Conservation (phyloP, 164 flowering plant species). For the Sedum album region DNA sequence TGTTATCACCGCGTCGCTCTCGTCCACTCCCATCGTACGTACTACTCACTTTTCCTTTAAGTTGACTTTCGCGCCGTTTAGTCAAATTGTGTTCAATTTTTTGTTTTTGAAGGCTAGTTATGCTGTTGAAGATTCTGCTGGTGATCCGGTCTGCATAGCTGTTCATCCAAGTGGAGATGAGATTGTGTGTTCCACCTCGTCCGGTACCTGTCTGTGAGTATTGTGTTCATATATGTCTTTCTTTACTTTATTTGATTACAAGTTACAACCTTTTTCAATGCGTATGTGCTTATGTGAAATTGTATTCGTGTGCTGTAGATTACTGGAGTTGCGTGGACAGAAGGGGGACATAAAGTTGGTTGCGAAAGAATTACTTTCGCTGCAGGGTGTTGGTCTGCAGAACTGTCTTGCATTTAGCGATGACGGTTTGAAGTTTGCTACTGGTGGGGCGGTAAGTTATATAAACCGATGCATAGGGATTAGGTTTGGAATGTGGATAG, state of each 20-base stretch:
- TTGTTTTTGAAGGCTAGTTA: constrained; percentile 33
- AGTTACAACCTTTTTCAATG: neutral
- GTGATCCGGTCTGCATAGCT: constrained; percentile 50
- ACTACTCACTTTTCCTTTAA: neutral
- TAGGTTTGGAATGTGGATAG: neutral
- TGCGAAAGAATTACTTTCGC: constrained; percentile 43
- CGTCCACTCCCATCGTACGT: constrained; percentile 63
- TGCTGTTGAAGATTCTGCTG: constrained; percentile 41
- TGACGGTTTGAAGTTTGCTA: constrained; percentile 84
- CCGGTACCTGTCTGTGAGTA: constrained; percentile 67
- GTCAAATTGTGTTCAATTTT: neutral
- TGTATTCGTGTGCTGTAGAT: constrained; percentile 29
- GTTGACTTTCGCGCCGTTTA: neutral
- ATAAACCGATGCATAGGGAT: neutral
- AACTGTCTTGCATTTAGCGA: constrained; percentile 75
- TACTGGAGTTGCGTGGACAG: constrained; percentile 48
- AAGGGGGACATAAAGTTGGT: constrained; percentile 40
- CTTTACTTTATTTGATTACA: no score
- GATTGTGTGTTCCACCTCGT: constrained; percentile 59
- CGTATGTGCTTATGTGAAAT: neutral
- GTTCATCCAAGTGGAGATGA: constrained; percentile 88
- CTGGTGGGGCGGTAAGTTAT: constrained; percentile 76
- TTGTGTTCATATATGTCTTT: neutral
- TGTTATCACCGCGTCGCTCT: constrained; percentile 46
- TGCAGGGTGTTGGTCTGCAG: constrained; percentile 67